Conservation (phyloP, 2,329 filamentous ascomycete species). For the Blastomyces parvus region DNA sequence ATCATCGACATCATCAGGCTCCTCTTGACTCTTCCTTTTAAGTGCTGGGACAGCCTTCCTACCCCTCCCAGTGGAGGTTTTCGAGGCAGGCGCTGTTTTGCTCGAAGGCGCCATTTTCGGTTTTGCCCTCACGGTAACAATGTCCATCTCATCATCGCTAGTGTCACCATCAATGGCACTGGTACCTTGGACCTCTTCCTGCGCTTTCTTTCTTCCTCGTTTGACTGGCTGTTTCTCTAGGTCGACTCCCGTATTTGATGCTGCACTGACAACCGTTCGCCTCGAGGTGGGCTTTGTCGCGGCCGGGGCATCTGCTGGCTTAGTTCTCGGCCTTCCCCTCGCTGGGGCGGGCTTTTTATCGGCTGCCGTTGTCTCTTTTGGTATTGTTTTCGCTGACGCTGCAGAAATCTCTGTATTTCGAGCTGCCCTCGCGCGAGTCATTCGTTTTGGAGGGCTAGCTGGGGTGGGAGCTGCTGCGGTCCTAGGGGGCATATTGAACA, state of each 20-base stretch:
- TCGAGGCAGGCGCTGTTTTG: conserved; percentile 1
- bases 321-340: conserved; percentile 15
- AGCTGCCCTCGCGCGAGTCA: conserved; percentile 16
- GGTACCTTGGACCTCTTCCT: background rate
- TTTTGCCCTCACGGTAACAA: conserved; percentile 12
- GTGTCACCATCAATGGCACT: conserved; percentile 6
- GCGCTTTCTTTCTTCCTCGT: conserved; percentile 9
- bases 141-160: conserved; percentile 18
- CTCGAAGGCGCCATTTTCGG: background rate
- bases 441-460: conserved; percentile 14
- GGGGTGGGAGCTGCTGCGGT: conserved; percentile 8
- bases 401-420: conserved; percentile 1
- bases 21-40: background rate
- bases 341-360: conserved; percentile 4
- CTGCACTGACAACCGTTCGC: background rate
- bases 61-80: background rate
- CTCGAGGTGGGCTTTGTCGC: conserved; percentile 1
- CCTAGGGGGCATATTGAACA: conserved; percentile 12
- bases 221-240: conserved; percentile 5
- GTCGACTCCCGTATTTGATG: background rate
- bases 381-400: background rate
- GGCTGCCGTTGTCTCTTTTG: background rate
- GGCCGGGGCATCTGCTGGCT: conserved; percentile 4
- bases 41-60: background rate
- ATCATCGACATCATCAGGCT: conserved; percentile 7